A percentile compares a stretch with the other conserved stretches of the same genome.
These are phyloP conservation scores for Acanthamoeba sp. DNA, from an alignment of 208 protist species.

Conservation along the genomic window DNA sequence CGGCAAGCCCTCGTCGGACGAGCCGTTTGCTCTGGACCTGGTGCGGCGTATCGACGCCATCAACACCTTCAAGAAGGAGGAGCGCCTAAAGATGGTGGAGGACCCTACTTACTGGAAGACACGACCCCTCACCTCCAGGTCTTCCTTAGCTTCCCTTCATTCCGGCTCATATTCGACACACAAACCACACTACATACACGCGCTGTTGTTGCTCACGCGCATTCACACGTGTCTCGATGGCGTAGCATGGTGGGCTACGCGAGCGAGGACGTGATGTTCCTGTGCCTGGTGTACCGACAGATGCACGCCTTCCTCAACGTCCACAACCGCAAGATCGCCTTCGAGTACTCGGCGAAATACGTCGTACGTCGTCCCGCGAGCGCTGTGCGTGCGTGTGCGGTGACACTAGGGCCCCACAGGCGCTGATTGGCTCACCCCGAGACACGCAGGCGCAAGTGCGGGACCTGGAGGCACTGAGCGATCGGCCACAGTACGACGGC, in stretches of 20 bases:
- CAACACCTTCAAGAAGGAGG: constrained; percentile 53
- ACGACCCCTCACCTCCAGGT: neutral
- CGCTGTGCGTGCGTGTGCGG: neutral
- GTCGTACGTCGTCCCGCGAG: neutral
- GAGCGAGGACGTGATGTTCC: constrained; percentile 30
- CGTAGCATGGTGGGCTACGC: constrained; percentile 22
- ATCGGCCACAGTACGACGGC: neutral
- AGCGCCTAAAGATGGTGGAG: constrained; percentile 23
- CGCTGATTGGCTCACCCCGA: no score
- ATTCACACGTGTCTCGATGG: neutral
- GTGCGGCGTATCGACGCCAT: neutral
- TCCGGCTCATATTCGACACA: neutral
- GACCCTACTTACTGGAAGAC: constrained; percentile 41
- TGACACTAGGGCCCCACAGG: neutral
- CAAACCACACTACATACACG: neutral
- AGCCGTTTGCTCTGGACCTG: neutral
- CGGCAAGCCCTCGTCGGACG: neutral
- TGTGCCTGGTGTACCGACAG: constrained; percentile 11
- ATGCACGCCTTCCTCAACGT: neutral
- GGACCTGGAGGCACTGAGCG: neutral
- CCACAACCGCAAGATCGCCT: constrained; percentile 38
- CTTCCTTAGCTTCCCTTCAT: neutral
- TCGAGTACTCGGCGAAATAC: constrained; percentile 14
- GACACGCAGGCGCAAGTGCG: constrained; percentile 20
- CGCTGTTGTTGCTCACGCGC: neutral